Base-by-base conservation (phyloP, 2,329 filamentous ascomycete species). In the Alternaria triticimaculans region DNA sequence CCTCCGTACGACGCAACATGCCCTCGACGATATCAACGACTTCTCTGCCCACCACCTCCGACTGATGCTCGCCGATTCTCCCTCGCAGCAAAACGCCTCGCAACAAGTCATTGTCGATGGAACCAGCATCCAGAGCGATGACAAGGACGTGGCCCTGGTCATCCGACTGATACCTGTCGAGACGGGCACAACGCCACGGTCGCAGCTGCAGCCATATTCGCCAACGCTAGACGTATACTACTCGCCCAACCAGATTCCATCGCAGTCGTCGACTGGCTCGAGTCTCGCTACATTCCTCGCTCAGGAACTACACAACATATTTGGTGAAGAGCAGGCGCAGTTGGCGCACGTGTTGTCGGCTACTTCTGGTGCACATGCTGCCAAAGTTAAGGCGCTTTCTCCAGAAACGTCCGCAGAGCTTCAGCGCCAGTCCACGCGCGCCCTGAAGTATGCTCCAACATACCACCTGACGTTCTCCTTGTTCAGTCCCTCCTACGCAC, bases 391-490 rank as follows among this genome's bases (percentile, higher is more conserved):
- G 44, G 83, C 86, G 1, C 84, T 88, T 12, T 78, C 80, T 11
- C 70, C 76, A n/a, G 80, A 82, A 43, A 73, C 73, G 15, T 69
- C 71, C 8, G 71, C 87, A 82, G 72, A 91, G 85, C 86, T 90
- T 28, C 84, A 85, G 64, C 84, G 84, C 59, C 91, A 94, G 65
- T 92, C 92, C 37, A 96, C 92, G 3, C 87, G 94, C 55, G 93
- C 94, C 1, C 87, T 98, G 75, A 96, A 95, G 77, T 97, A 97
- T 78, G 91, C 96, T 5, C 90, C 94, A 14, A 97, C 93, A 0
- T 99, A 98, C 78, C 96, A 99, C 77, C 84, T 99, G 26, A 97
- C 94, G 0, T 97, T 99, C 76, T 99, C 96, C 0, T 85, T 99
- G 4, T 98, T 99, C 78, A 96, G 93, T 0, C 91, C 92, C 12